Conservation (phyloP, 495 filamentous ascomycete species). For the Aspergillus incahuasiensis region DNA sequence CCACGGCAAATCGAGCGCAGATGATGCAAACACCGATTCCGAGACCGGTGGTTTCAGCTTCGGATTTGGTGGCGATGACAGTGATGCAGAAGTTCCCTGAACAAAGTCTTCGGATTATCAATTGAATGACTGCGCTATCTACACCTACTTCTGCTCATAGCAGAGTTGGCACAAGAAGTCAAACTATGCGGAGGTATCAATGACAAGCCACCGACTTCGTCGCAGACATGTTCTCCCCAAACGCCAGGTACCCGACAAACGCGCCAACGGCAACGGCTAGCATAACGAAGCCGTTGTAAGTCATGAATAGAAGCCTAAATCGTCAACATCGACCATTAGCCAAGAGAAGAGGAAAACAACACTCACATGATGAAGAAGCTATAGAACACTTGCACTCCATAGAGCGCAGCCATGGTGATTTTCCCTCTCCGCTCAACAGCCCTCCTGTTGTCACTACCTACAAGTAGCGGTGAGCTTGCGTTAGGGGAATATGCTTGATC, state of each 20-base stretch:
- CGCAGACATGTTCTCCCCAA: conserved; percentile 62
- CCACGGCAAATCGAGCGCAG: conserved; percentile 37
- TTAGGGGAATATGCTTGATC: conserved; percentile 27
- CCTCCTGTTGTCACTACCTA: conserved; percentile 50
- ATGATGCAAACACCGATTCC: conserved; percentile 37
- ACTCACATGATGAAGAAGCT: conserved; percentile 96
- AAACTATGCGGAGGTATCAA: conserved; percentile 32
- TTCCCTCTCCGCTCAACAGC: conserved; percentile 55
- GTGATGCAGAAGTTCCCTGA: conserved; percentile 53
- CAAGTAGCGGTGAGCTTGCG: conserved; percentile 68
- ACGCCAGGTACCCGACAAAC: conserved; percentile 81
- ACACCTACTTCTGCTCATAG: neutral
- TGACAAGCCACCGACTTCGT: conserved; percentile 90
- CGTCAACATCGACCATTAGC: conserved; percentile 2
- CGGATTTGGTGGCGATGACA: conserved; percentile 66
- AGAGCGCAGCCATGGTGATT: conserved; percentile 73
- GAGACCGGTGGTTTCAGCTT: conserved; percentile 69
- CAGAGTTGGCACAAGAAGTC: neutral
- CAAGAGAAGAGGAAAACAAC: conserved; percentile 37
- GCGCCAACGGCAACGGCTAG: conserved; percentile 82
- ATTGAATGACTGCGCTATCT: neutral
- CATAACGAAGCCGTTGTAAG: conserved; percentile 98
- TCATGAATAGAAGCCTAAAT: conserved; percentile 95
- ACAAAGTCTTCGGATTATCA: conserved; percentile 1
- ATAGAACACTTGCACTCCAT: conserved; percentile 95